Percentiles rank a stretch among this genome's conserved stretches.
Evolutionary conservation across 2,329 filamentous ascomycete genomes (phyloP).

Genomic region (Apiospora sp.): DNA sequence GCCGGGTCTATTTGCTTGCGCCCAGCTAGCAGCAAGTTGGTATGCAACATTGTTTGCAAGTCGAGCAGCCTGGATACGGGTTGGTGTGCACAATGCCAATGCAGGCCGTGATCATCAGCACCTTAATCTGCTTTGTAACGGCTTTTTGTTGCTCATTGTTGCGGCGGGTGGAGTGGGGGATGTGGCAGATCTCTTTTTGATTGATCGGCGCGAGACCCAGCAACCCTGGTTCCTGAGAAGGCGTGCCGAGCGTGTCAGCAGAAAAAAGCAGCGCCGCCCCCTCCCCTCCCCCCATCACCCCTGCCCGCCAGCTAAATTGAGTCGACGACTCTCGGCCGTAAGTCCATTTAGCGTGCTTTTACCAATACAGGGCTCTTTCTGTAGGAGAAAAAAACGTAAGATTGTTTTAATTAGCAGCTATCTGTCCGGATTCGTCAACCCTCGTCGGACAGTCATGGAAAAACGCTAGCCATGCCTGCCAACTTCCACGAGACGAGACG

Average conservation of each 20-base stretch:
- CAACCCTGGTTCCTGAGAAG: not conserved
- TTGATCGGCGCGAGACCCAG: not conserved
- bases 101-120: constrained; percentile 11
- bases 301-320: not conserved
- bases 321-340: not conserved
- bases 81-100: constrained; percentile 4
- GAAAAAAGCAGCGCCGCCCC: not conserved
- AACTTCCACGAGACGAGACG: not conserved
- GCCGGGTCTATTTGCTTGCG: not conserved
- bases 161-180: not conserved
- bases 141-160: not conserved
- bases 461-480: not conserved
- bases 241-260: not conserved
- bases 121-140: constrained; percentile 1
- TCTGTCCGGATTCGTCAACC: not conserved
- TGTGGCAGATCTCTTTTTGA: not conserved
- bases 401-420: constrained; percentile 4
- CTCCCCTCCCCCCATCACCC: not conserved
- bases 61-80: not conserved
- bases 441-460: not conserved
- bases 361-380: not conserved
- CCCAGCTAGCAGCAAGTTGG: not conserved
- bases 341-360: not conserved
- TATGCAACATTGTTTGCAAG: constrained; percentile 17
- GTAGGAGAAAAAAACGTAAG: not conserved